Base-by-base conservation (phyloP, 2,329 filamentous ascomycete genomes). In the Zarea fungicola region DNA sequence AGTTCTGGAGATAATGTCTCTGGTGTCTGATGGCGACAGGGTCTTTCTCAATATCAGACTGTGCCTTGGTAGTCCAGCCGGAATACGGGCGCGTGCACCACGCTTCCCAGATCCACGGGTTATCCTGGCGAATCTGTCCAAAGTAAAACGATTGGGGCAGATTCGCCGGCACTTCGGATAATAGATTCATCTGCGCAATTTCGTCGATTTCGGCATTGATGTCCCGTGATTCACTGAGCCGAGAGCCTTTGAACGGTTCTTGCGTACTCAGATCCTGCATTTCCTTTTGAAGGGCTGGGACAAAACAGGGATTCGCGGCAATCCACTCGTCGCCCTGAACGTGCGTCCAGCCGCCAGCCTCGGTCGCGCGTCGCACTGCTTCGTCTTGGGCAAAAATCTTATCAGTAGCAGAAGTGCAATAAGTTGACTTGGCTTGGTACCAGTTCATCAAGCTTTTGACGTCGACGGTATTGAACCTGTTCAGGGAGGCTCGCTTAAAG, bases 401-500 rank as follows among this genome's bases (percentile, higher is more conserved):
- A 3, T 49, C 42, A 28, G 36, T 19, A 10, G 28, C 28, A 14
- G 41, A 49, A 45, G 10, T 44, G 48, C n/a, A n/a, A 32, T 34
- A 21, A 5, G 44, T 39, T 6, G 32, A 19, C 31, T 42, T 48
- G 11, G 42, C 28, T 3, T 25, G 32, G 46, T 45, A 48, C 47
- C 53, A 52, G 4, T 52, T 28, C 2, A 44, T 48, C 9, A 64
- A 31, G 1, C 53, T 53, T 1, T 54, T 37, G 0, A 62, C 9
- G 23, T 60, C 60, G 2, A 64, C 42, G 0, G 19, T 37, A 1
- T 55, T 49, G 21, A 46, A 41, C 2, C 56, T 52, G 6, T 28
- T 18, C 3, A 57, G 21, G 2, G 54, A 58, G 1, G 55, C 61
- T n/a, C 60, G 42, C 26, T 60, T 62, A 39, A 57, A 64, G 1